Percentiles rank a stretch among this genome's conserved stretches.
Evolutionary conservation across 2,329 filamentous ascomycete species (phyloP).

Genomic region (Fusarium secorum): DNA sequence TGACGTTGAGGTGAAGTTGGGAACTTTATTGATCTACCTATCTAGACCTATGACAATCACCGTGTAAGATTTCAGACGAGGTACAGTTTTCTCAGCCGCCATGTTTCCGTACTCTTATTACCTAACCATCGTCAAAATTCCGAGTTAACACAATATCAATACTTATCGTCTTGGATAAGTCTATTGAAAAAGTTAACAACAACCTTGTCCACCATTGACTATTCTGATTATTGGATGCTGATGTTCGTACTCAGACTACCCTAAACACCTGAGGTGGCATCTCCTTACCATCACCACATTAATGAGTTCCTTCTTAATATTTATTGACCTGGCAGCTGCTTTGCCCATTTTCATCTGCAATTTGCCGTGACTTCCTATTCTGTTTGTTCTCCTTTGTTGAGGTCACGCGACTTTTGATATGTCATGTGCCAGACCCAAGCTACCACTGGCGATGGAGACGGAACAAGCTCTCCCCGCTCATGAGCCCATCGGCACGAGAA

Average conservation of each 20-base stretch:
- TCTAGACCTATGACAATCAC: no score
- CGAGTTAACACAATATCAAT: neutral
- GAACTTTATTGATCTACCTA: no score
- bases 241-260: neutral
- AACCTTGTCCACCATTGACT: neutral
- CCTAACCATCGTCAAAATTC: neutral
- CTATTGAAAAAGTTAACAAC: neutral
- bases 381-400: conserved; percentile 5
- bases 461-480: conserved; percentile 34
- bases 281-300: neutral
- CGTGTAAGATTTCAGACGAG: neutral
- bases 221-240: neutral
- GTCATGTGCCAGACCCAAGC: conserved; percentile 29
- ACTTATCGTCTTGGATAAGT: neutral
- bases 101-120: neutral
- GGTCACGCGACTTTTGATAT: conserved; percentile 31
- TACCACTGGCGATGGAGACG: conserved; percentile 24
- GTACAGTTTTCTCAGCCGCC: neutral
- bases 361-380: neutral
- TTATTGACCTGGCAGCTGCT: neutral
- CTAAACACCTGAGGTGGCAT: neutral
- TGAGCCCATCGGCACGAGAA: conserved; percentile 20
- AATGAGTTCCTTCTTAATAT: neutral
- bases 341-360: neutral
- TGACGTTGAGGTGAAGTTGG: neutral